Evolutionary conservation across 2,329 filamentous ascomycete genomes (phyloP).

Genomic region (Fusarium sp.): DNA sequence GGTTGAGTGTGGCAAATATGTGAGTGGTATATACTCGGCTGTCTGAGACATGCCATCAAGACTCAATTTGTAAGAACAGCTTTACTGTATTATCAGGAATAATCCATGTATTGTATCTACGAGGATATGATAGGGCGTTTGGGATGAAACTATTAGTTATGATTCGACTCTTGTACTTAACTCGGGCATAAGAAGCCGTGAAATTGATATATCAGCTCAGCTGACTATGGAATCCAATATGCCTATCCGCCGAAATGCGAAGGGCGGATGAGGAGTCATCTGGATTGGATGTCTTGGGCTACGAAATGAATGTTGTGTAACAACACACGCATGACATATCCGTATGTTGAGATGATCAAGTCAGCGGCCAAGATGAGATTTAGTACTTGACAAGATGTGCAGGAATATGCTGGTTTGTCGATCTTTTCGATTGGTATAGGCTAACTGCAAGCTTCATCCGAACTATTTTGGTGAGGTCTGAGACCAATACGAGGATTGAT

Average conservation of each 20-base stretch:
- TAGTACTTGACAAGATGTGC: neutral
- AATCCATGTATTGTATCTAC: slow-evolving; percentile 35
- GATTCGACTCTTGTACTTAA: slow-evolving; percentile 33
- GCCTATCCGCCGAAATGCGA: neutral
- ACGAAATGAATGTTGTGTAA: neutral
- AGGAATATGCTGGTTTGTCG: neutral
- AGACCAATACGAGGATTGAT: slow-evolving; percentile 17
- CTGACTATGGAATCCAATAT: slow-evolving; percentile 2
- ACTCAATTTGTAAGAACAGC: slow-evolving; percentile 17
- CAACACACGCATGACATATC: slow-evolving; percentile 6
- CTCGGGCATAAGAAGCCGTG: slow-evolving; percentile 9
- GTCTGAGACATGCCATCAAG: slow-evolving; percentile 53
- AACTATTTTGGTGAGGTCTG: slow-evolving; percentile 13
- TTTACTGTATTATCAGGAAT: slow-evolving; percentile 38
- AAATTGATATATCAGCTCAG: slow-evolving; percentile 27
- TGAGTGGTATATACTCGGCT: slow-evolving; percentile 85
- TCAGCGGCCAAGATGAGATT: neutral
- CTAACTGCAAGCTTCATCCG: slow-evolving; percentile 8
- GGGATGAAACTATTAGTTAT: slow-evolving; percentile 19
- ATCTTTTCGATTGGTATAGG: neutral
- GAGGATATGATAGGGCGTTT: slow-evolving; percentile 32
- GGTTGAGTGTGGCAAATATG: slow-evolving; percentile 86
- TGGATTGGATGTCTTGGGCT: slow-evolving; percentile 20
- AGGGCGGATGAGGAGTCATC: slow-evolving; percentile 1
- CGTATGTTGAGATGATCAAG: neutral